phyloP scores from a whole-genome alignment of 176 grass and related monocot species.

The Lolium multiflorum region DNA sequence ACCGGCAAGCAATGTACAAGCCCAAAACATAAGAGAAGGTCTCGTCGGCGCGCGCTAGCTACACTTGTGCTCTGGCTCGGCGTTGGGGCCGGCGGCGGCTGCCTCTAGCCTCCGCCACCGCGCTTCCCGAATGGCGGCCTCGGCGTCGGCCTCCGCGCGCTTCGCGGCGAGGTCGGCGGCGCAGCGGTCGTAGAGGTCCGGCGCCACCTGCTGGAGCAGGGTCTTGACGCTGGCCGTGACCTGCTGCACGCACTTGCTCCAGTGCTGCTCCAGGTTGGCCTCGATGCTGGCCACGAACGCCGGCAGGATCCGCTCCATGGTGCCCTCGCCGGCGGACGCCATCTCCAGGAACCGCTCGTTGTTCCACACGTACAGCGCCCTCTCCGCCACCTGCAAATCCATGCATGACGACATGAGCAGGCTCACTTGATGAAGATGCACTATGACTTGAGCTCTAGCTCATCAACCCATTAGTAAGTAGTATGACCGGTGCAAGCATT shows the following conservation, averaged over 20 bases:
- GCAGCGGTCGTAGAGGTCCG: constrained; percentile 61
- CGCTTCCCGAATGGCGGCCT: constrained; percentile 45
- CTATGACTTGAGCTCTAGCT: no score
- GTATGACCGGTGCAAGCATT: neutral
- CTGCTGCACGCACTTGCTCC: constrained; percentile 91
- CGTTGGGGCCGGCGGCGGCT: neutral
- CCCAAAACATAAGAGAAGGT: neutral
- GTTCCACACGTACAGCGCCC: constrained; percentile 85
- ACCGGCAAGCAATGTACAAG: constrained; percentile 18
- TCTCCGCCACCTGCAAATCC: constrained; percentile 73
- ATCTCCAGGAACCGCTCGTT: constrained; percentile 81
- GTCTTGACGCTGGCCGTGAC: constrained; percentile 64
- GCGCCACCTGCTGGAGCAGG: constrained; percentile 64
- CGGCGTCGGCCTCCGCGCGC: constrained; percentile 15
- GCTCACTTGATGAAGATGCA: no score
- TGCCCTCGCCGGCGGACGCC: constrained; percentile 43
- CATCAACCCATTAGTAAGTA: neutral
- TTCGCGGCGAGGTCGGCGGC: constrained; percentile 41
- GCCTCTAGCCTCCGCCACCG: constrained; percentile 69
- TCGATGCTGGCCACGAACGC: constrained; percentile 65
- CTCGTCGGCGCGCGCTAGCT: neutral
- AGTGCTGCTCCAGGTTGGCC: constrained; percentile 74
- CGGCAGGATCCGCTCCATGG: constrained; percentile 67
- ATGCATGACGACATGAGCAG: neutral
- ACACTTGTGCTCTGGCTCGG: neutral